Evolutionary conservation across 228 moss, liverwort and hornwort species (phyloP).

Genomic region (Sphagnum fallax): DNA sequence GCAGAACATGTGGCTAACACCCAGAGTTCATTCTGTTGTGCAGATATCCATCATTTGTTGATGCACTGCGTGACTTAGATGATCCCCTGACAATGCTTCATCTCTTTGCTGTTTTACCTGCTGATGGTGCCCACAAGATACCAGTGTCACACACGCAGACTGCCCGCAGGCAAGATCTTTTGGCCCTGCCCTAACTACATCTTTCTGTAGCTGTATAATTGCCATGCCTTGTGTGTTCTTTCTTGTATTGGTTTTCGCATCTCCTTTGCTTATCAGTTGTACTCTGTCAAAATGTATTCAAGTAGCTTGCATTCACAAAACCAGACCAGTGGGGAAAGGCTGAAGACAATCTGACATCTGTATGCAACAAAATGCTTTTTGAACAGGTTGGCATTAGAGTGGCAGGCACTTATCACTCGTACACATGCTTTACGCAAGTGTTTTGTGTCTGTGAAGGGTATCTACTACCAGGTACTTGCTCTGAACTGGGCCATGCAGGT

Average conservation of each 20-base stretch:
- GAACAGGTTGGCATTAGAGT: constrained; percentile 29
- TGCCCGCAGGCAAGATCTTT: constrained; percentile 32
- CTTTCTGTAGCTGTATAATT: background rate
- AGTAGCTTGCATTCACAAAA: too few relatives aligned
- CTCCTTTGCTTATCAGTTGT: too few relatives aligned
- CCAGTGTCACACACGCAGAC: constrained; percentile 55
- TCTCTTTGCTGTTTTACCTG: constrained; percentile 73
- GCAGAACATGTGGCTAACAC: too few relatives aligned
- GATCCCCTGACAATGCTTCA: constrained; percentile 90
- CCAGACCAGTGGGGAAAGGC: too few relatives aligned
- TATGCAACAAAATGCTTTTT: background rate
- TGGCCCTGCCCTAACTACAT: background rate
- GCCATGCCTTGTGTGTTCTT: background rate
- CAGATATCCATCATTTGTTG: constrained; percentile 84
- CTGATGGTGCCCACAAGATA: constrained; percentile 72
- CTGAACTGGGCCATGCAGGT: background rate
- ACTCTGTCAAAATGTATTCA: too few relatives aligned
- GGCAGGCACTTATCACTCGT: constrained; percentile 73
- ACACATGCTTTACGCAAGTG: constrained; percentile 66
- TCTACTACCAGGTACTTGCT: constrained; percentile 64
- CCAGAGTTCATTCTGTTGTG: background rate
- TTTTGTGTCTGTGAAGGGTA: constrained; percentile 86
- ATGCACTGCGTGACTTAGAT: constrained; percentile 96
- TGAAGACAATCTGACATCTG: too few relatives aligned
- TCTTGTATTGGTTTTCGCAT: background rate